Percentiles rank a stretch among this genome's conserved stretches.
These are phyloP conservation scores for Cydonia oblonga DNA, from an alignment of 331 rosid species.

Conservation along the genomic window DNA sequence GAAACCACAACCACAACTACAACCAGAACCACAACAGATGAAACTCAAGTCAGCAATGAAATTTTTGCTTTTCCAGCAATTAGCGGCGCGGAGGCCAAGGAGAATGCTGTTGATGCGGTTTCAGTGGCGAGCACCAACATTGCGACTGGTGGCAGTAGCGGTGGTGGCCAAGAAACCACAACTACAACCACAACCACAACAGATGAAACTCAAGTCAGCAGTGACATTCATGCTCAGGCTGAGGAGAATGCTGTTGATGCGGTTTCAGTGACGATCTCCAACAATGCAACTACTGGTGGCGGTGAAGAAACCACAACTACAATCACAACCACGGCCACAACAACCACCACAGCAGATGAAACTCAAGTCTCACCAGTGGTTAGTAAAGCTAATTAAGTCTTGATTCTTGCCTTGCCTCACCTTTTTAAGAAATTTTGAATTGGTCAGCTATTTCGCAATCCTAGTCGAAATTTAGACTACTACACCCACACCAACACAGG, in stretches of 20 bases:
- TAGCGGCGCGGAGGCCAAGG: not conserved
- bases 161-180: no score
- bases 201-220: not conserved
- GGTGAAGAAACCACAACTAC: not conserved
- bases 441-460: not conserved
- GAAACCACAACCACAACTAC: no score
- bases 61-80: no score
- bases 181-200: no score
- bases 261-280: not conserved
- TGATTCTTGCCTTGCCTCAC: not conserved
- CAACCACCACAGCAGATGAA: not conserved
- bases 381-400: not conserved
- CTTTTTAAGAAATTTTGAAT: not conserved
- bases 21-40: no score
- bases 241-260: not conserved
- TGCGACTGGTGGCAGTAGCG: no score
- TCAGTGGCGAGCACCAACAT: no score
- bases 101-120: not conserved
- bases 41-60: no score
- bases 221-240: not conserved
- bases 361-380: not conserved
- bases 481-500: not conserved
- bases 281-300: no score
- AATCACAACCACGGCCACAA: not conserved
- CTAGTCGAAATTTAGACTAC: not conserved